A percentile compares a stretch with the other conserved stretches of the same genome.
Evolutionary conservation across 2,329 filamentous ascomycete species (phyloP).

Genomic region (Fusarium goolgardi): DNA sequence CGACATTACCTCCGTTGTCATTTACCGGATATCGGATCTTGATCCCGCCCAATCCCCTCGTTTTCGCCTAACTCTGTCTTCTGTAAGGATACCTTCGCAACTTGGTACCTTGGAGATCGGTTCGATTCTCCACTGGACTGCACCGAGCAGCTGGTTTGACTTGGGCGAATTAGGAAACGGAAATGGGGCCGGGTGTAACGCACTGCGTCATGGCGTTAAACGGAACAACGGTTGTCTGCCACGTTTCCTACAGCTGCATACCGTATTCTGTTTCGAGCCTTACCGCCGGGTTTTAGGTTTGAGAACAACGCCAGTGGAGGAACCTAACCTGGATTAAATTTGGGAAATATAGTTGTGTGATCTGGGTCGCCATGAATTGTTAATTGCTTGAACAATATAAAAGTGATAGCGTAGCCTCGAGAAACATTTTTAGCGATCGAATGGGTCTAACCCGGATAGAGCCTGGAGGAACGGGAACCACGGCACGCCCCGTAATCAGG

Average conservation of each 20-base stretch:
- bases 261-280: constrained; percentile 14
- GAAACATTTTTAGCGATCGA: constrained; percentile 13
- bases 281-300: constrained; percentile 9
- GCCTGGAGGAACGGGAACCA: constrained; percentile 43
- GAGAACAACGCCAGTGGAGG: not conserved
- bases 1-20: constrained; percentile 2
- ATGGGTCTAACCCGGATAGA: constrained; percentile 24
- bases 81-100: not conserved
- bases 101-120: not conserved
- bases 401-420: constrained; percentile 1
- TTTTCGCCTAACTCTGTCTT: constrained; percentile 12
- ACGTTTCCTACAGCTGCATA: constrained; percentile 28
- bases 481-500: constrained; percentile 38
- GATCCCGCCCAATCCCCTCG: constrained; percentile 32
- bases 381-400: not conserved
- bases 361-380: not conserved
- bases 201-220: constrained; percentile 37
- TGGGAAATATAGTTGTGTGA: not conserved
- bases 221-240: constrained; percentile 28
- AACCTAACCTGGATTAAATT: not conserved
- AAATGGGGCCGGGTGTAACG: constrained; percentile 30
- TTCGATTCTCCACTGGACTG: constrained; percentile 34
- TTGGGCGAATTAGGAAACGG: constrained; percentile 40
- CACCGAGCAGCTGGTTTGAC: constrained; percentile 46
- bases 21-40: constrained; percentile 42